phyloP scores from a whole-genome alignment of 1,284 basidiomycete species.

The Heterobasidion annosum region DNA sequence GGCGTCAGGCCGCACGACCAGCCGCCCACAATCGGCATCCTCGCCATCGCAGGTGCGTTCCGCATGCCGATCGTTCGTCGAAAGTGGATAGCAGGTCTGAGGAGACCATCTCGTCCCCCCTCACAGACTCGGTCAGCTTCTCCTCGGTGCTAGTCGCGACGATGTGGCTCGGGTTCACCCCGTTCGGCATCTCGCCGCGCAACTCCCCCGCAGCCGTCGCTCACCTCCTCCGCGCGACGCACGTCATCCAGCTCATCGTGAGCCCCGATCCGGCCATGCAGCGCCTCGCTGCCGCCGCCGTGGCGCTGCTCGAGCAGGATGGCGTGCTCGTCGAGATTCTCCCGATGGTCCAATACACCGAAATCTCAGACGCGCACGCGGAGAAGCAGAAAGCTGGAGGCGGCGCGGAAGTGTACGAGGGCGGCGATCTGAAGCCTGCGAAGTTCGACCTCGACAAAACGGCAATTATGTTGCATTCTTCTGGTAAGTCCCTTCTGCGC shows the following conservation, averaged over 20 bases:
- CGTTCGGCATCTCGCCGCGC: conserved; percentile 17
- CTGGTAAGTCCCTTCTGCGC: background rate
- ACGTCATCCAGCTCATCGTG: conserved; percentile 3
- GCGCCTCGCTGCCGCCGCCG: background rate
- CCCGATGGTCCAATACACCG: conserved; percentile 1
- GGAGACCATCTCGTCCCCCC: background rate
- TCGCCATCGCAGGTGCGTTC: conserved; percentile 1
- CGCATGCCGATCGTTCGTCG: background rate
- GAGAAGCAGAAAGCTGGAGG: background rate
- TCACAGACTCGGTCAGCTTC: conserved; percentile 13
- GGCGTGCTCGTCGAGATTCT: background rate
- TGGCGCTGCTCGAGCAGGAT: background rate
- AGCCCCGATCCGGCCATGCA: conserved; percentile 4
- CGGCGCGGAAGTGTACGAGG: no score
- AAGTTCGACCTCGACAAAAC: background rate
- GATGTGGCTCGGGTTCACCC: conserved; percentile 12
- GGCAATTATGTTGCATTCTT: background rate
- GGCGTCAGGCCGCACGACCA: background rate
- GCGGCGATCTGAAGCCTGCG: background rate
- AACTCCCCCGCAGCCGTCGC: conserved; percentile 4
- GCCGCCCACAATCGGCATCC: conserved; percentile 1
- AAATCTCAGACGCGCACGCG: background rate
- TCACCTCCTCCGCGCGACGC: conserved; percentile 1
- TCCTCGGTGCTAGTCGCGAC: conserved; percentile 11
- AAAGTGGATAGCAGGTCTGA: background rate